Base-by-base conservation (phyloP, 306 rosid genomes). In the Lablab purpureus region DNA sequence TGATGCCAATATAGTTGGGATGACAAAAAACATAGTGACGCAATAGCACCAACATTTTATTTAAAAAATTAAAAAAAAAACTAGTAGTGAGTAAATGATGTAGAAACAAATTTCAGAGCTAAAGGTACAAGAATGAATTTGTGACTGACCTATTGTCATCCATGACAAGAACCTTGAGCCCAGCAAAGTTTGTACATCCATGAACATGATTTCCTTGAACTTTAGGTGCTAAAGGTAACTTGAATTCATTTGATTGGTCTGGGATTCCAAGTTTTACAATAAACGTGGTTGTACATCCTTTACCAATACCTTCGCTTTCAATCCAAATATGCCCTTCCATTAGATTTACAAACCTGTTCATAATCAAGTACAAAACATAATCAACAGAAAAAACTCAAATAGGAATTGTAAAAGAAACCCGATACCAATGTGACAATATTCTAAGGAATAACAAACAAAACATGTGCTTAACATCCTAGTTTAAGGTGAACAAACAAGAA, bases 281-380 rank as follows among this genome's bases (percentile, higher is more conserved):
- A 70, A 95, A 91, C 54, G 85, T 89, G 67, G 85, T 93, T 3
- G 93, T 87, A 76, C 96, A 91, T 79, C 99, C 99, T 86, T 91
- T 93, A 58, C 97, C 96, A 73, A 87, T 81, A 55, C 99, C 99
- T 83, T 95, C 98, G 23, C 99, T 95, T 87, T 95, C 99, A 78
- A 95, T 85, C 96, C 96, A 95, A 73, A 95, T 93, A 76, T 90
- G 88, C 75, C 99, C 99, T 66, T 91, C 98, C 99, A 95, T 95
- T 74, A 93, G 98, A 84, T 87, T 90, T 67, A 95, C 98, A 85
- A 95, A 95, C 89, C 99, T 95, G 90, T 81, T 83, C 84, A 87
- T 77, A 84, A 67, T 68, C 67, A 22, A 54, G 64, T 71, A 75
- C 0, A 32, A 34, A 15, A 79, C 73, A 72, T 25, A 34, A 66